phyloP scores from a whole-genome alignment of 2,329 filamentous ascomycete genomes.

The Pyricularia grisea region DNA sequence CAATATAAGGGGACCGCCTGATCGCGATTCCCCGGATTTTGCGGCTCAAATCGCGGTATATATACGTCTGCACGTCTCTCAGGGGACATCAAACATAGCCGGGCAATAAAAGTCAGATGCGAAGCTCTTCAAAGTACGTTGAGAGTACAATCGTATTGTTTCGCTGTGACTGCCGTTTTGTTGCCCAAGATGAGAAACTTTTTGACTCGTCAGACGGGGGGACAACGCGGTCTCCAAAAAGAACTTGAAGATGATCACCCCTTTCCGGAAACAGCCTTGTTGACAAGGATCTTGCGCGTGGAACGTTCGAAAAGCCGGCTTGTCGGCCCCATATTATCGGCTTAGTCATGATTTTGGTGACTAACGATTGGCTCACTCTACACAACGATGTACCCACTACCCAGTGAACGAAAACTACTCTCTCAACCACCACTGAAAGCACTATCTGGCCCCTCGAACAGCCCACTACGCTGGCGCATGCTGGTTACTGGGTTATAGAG shows the following conservation, averaged over 20 bases:
- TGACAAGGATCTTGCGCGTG: not conserved
- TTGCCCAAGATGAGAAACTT: not conserved
- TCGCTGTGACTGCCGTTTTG: not conserved
- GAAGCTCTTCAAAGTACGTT: not conserved
- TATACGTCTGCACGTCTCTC: not conserved
- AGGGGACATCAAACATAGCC: not conserved
- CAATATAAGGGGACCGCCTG: slow-evolving; percentile 2
- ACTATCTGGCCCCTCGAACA: not conserved
- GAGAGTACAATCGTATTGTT: not conserved
- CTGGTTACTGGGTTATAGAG: not conserved
- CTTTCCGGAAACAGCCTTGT: slow-evolving; percentile 1
- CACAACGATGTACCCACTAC: not conserved
- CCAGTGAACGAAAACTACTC: not conserved
- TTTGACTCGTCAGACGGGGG: not conserved
- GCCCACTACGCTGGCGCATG: not conserved
- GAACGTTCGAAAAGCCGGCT: not conserved
- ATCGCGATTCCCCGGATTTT: not conserved
- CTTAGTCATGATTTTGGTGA: not conserved
- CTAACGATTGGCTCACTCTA: not conserved
- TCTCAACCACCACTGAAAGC: not conserved
- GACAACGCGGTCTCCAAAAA: not conserved
- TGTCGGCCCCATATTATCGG: not conserved
- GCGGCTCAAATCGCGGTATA: slow-evolving; percentile 2
- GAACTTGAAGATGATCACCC: not conserved
- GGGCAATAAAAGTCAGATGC: not conserved